Base-by-base conservation (phyloP, 345 rosid species). In the Eucalyptus albens region DNA sequence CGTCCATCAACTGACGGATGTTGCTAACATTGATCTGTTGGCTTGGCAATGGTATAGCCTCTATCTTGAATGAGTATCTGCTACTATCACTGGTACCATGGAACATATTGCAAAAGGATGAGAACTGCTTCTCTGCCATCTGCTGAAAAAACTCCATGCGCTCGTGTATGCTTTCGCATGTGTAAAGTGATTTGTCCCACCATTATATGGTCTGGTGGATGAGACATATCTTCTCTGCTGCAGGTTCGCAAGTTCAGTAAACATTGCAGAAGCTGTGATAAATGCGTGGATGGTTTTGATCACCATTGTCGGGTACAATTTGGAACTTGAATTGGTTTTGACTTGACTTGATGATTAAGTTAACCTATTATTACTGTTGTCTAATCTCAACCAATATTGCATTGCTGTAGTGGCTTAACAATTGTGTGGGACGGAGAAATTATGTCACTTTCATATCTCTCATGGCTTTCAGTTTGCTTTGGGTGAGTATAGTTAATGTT, bases 221-320 rank as follows among this genome's bases (percentile, higher is more conserved):
- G 62, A 86, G 88, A 29, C 60, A 80, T 27, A 86, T 67, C 49
- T 14, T 60, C 65, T 49, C 33, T 87, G 80, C 83, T 93, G 91
- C 96, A 97, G 99, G 99, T 97, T 45, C 99, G 98, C 86, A 96
- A 94, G 92, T 97, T 95, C 91, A 97, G 99, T 93, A 97, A 97
- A 91, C 99, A 97, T 86, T 97, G 99, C 92, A 94, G 99, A 90
- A 97, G 98, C 91, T 97, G 99, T 86, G 99, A 97, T 92, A 97
- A 97, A 93, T 97, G 99, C 89, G 99, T 98, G 37, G 98, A 97
- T 93, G 96, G 97, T 89, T 98, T 98, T 89, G 99, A 97, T 95
- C 99, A 98, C 91, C 99, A 98, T 90, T 98, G 99, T 89, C 96
- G 98, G 95, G 99, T 97, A 97, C 87, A 81, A 80, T 72, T 90